A percentile compares a stretch with the other conserved stretches of the same genome.
These are phyloP conservation scores for Cordyceps fumosorosea DNA, from an alignment of 2,329 filamentous ascomycete species.

Conservation along the genomic window DNA sequence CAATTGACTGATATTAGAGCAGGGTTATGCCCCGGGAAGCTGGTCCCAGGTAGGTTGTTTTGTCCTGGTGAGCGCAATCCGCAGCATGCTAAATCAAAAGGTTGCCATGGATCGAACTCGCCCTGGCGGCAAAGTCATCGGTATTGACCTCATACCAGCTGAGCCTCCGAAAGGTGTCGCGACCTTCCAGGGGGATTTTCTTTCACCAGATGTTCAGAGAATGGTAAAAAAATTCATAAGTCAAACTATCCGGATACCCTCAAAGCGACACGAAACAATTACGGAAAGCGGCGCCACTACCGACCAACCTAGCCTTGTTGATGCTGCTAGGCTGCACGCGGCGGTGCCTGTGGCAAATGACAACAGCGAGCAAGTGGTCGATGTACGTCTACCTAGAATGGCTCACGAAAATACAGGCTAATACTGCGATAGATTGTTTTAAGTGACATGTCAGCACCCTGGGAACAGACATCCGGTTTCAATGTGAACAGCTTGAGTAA, in stretches of 20 bases:
- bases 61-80: not conserved
- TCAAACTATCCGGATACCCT: slow-evolving; percentile 30
- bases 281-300: slow-evolving; percentile 13
- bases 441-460: slow-evolving; percentile 99
- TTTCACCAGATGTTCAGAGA: slow-evolving; percentile 65
- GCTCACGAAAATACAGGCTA: slow-evolving; percentile 6
- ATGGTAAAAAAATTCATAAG: slow-evolving; percentile 72
- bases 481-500: slow-evolving; percentile 88
- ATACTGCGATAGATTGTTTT: slow-evolving; percentile 60
- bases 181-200: slow-evolving; percentile 90
- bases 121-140: slow-evolving; percentile 73
- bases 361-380: slow-evolving; percentile 45
- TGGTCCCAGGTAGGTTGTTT: slow-evolving; percentile 57
- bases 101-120: slow-evolving; percentile 74
- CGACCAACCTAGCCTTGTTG: slow-evolving; percentile 54
- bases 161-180: slow-evolving; percentile 88
- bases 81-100: slow-evolving; percentile 32
- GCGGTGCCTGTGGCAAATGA: slow-evolving; percentile 26
- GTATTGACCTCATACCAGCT: slow-evolving; percentile 89
- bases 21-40: slow-evolving; percentile 71
- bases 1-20: slow-evolving; percentile 1
- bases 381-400: slow-evolving; percentile 42
- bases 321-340: slow-evolving; percentile 50
- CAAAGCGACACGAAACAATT: slow-evolving; percentile 14
- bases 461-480: slow-evolving; percentile 72